Percentiles rank a stretch among this genome's conserved stretches.
Evolutionary conservation across 164 flowering plant genomes (phyloP).

Genomic region (Taxillus chinensis): DNA sequence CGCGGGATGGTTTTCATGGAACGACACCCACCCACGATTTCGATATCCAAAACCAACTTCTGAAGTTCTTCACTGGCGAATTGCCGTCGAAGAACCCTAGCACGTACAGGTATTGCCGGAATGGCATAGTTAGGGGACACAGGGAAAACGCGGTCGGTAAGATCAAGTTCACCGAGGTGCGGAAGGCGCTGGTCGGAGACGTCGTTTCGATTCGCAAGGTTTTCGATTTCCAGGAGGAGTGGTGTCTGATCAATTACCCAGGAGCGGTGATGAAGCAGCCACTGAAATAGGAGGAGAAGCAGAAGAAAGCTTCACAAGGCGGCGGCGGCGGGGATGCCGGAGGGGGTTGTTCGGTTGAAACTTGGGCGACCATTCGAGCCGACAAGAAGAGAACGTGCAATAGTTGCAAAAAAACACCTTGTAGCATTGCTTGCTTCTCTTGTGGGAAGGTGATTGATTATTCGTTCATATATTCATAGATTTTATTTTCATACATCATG

Average conservation of each 20-base stretch:
- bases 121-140: slow-evolving; percentile 46
- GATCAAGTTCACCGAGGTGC: slow-evolving; percentile 65
- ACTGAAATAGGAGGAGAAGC: slow-evolving; percentile 59
- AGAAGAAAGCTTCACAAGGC: slow-evolving; percentile 17
- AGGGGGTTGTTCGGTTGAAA: slow-evolving; percentile 10
- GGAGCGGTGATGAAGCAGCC: slow-evolving; percentile 24
- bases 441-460: slow-evolving; percentile 57
- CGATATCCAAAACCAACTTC: slow-evolving; percentile 46
- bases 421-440: slow-evolving; percentile 78
- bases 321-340: slow-evolving; percentile 12
- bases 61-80: slow-evolving; percentile 72
- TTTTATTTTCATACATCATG: too few relatives aligned
- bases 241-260: slow-evolving; percentile 84
- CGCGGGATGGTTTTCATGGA: slow-evolving; percentile 78
- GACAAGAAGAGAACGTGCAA: slow-evolving; percentile 39
- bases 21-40: slow-evolving; percentile 28
- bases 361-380: slow-evolving; percentile 16
- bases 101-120: slow-evolving; percentile 60
- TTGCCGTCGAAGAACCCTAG: slow-evolving; percentile 59
- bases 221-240: slow-evolving; percentile 76
- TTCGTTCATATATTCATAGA: too few relatives aligned
- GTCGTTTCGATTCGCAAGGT: slow-evolving; percentile 85
- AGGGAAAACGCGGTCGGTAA: slow-evolving; percentile 49
- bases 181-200: slow-evolving; percentile 72
- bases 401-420: slow-evolving; percentile 46